Percentiles rank a stretch among this genome's conserved stretches.
These are phyloP conservation scores for Penicillium lagena DNA, from an alignment of 495 filamentous ascomycete species.

Conservation along the genomic window DNA sequence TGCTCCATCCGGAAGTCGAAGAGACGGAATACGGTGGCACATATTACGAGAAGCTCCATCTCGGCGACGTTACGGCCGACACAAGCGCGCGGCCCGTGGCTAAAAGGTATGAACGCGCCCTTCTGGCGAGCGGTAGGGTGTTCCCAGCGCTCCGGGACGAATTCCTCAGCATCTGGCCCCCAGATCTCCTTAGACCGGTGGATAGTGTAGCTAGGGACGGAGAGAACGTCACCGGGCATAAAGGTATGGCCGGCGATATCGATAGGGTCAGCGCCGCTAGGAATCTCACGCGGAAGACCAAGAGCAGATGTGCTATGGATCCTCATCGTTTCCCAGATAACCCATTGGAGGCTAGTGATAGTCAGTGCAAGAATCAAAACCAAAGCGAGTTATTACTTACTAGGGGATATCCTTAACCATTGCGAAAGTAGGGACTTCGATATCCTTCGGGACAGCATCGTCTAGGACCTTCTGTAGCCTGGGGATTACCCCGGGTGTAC, in stretches of 20 bases:
- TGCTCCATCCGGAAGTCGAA: slow-evolving; percentile 73
- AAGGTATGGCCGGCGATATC: slow-evolving; percentile 56
- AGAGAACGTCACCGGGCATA: slow-evolving; percentile 66
- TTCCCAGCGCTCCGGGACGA: slow-evolving; percentile 78
- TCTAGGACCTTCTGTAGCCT: slow-evolving; percentile 73
- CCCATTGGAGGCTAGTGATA: slow-evolving; percentile 49
- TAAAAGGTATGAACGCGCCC: slow-evolving; percentile 81
- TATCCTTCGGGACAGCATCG: slow-evolving; percentile 50
- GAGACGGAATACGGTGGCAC: slow-evolving; percentile 64
- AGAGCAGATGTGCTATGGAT: slow-evolving; percentile 85
- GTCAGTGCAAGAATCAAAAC: neutral
- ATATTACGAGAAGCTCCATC: slow-evolving; percentile 86
- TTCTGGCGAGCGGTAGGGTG: slow-evolving; percentile 61
- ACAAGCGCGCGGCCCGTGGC: slow-evolving; percentile 71
- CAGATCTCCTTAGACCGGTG: slow-evolving; percentile 80
- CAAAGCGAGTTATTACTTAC: slow-evolving; percentile 21
- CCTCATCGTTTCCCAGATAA: slow-evolving; percentile 86
- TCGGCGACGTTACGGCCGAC: slow-evolving; percentile 86
- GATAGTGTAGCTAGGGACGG: slow-evolving; percentile 81
- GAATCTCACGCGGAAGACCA: slow-evolving; percentile 78
- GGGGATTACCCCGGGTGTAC: slow-evolving; percentile 62
- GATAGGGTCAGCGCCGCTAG: slow-evolving; percentile 49
- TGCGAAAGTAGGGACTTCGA: slow-evolving; percentile 62
- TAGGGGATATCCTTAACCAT: slow-evolving; percentile 73
- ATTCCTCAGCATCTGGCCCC: slow-evolving; percentile 69